Conservation (phyloP, 306 rosid species). For the Cucurbita pepo region DNA sequence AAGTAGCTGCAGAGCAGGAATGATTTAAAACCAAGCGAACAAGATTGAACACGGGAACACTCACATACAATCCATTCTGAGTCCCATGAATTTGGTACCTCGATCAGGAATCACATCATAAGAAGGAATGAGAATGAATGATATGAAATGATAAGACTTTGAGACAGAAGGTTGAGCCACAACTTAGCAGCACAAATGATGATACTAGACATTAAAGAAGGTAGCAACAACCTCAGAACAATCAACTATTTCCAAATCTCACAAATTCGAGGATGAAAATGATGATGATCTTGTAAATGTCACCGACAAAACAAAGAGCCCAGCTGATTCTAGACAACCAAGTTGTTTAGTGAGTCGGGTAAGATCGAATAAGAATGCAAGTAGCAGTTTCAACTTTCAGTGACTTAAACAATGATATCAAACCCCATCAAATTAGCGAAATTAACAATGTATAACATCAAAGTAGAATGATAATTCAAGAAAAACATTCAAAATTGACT, state of each 20-base stretch:
- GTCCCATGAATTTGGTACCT: too few species aligned
- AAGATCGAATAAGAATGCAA: neutral
- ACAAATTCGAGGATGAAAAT: neutral
- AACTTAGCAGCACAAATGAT: neutral
- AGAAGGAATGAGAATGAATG: neutral
- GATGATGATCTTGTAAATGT: neutral
- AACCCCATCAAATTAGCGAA: neutral
- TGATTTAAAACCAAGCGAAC: neutral
- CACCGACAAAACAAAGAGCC: neutral
- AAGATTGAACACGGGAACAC: neutral
- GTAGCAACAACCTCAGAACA: neutral
- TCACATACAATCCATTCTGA: neutral
- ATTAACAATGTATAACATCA: slow-evolving; percentile 1
- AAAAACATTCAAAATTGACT: neutral
- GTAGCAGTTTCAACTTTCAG: neutral
- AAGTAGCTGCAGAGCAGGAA: neutral
- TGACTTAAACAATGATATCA: neutral
- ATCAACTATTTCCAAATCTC: neutral
- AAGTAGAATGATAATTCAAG: neutral
- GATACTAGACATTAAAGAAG: neutral
- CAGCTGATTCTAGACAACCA: neutral
- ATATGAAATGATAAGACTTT: neutral
- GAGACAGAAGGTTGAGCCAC: neutral
- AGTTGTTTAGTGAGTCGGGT: neutral
- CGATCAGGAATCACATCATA: neutral